A percentile compares a stretch with the other conserved stretches of the same genome.
Evolutionary conservation across 169 alveolate genomes (phyloP).

Genomic region (Plasmodium ovale): DNA sequence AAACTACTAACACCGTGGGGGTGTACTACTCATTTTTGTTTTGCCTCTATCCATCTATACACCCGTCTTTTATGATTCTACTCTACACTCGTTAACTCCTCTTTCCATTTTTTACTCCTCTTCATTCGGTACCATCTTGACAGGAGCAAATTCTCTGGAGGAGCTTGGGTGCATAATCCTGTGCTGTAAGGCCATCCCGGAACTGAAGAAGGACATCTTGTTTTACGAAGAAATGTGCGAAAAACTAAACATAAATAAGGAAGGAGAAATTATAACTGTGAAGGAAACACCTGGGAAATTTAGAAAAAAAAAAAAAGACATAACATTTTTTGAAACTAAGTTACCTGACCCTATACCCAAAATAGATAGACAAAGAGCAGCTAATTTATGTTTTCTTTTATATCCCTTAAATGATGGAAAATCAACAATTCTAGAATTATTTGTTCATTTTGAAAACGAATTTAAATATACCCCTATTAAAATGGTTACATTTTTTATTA

Average conservation of each 20-base stretch:
- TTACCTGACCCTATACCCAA: slow-evolving; percentile 72
- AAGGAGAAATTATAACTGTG: slow-evolving; percentile 59
- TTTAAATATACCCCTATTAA: slow-evolving; percentile 78
- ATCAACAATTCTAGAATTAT: slow-evolving; percentile 80
- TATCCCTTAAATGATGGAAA: slow-evolving; percentile 78
- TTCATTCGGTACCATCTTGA: not conserved
- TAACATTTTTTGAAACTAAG: slow-evolving; percentile 35
- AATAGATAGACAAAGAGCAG: slow-evolving; percentile 77
- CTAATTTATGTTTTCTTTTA: slow-evolving; percentile 77
- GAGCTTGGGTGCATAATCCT: slow-evolving; percentile 83
- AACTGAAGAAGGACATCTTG: slow-evolving; percentile 52
- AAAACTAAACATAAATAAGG: slow-evolving; percentile 42
- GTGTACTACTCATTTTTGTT: not conserved
- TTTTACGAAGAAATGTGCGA: slow-evolving; percentile 59
- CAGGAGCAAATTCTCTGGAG: slow-evolving; percentile 81
- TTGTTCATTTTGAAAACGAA: slow-evolving; percentile 77
- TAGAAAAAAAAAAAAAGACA: slow-evolving; percentile 30
- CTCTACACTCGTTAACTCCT: not conserved
- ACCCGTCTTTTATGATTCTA: not conserved
- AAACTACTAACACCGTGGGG: too few relatives aligned
- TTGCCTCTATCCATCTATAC: not conserved
- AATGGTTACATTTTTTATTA: slow-evolving; percentile 77
- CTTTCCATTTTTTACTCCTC: not conserved
- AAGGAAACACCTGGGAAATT: slow-evolving; percentile 47
- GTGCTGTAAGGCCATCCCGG: slow-evolving; percentile 81